phyloP scores from a whole-genome alignment of 768 basidiomycete species.

The Suillus clintonianus region DNA sequence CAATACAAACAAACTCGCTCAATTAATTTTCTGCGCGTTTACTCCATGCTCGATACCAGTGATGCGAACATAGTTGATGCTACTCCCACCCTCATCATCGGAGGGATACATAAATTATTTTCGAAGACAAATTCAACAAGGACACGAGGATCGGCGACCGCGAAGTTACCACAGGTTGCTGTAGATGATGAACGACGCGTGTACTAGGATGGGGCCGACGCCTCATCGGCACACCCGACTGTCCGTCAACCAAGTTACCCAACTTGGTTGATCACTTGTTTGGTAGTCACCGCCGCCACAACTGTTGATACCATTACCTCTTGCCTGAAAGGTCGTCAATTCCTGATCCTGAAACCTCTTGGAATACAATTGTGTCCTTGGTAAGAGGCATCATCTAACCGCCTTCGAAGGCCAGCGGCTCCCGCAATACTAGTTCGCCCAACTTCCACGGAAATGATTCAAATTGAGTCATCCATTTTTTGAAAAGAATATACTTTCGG shows the following conservation, averaged over 20 bases:
- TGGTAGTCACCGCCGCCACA: not conserved
- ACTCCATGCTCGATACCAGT: not conserved
- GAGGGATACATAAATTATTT: not conserved
- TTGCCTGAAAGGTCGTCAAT: not conserved
- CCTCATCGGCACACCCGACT: not conserved
- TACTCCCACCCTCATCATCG: not conserved
- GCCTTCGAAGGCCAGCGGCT: not conserved
- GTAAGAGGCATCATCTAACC: not conserved
- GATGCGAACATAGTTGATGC: not conserved
- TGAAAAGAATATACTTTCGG: not conserved
- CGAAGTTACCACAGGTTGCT: not conserved
- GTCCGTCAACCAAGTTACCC: not conserved
- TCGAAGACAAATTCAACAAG: not conserved
- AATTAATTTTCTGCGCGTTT: not conserved
- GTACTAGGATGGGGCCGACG: not conserved
- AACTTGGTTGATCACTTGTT: not conserved
- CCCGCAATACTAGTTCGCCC: not conserved
- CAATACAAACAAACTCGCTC: not conserved
- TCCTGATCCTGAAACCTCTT: not conserved
- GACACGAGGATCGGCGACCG: not conserved
- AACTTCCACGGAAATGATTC: not conserved
- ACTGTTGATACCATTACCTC: not conserved
- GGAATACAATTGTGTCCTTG: not conserved
- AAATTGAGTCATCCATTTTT: not conserved
- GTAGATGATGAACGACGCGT: not conserved